Conservation (phyloP, 805 yeast genomes). For the Cephaloascus fragrans region DNA sequence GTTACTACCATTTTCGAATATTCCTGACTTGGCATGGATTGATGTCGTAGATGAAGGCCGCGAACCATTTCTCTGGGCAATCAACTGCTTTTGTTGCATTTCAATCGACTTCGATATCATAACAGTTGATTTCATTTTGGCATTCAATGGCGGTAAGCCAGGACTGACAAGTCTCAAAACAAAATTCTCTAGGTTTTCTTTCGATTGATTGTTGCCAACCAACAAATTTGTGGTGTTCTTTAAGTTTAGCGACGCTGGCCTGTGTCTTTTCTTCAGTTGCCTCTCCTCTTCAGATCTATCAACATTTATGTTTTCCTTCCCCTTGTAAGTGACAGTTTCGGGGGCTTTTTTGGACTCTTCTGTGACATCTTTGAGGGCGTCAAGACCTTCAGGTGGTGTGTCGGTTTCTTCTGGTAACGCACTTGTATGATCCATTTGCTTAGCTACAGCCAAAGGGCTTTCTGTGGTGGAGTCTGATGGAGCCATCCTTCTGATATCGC, state of each 20-base stretch:
- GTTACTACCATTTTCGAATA: no score
- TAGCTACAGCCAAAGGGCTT: no score
- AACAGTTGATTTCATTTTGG: slow-evolving; percentile 7
- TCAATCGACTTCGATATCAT: slow-evolving; percentile 11
- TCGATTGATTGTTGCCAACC: background rate
- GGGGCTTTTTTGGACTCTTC: no score
- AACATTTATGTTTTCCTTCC: background rate
- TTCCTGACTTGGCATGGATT: background rate
- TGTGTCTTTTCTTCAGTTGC: slow-evolving; percentile 11
- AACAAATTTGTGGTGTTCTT: slow-evolving; percentile 6
- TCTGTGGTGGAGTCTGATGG: no score
- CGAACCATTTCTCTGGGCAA: slow-evolving; percentile 9
- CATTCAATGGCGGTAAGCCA: slow-evolving; percentile 11
- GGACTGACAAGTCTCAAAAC: slow-evolving; percentile 14
- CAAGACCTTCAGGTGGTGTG: no score
- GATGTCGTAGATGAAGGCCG: background rate
- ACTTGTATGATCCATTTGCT: no score
- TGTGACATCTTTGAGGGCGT: no score
- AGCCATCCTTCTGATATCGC: no score
- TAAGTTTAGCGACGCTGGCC: slow-evolving; percentile 13
- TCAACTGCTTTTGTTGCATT: slow-evolving; percentile 10
- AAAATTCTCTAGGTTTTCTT: slow-evolving; percentile 8
- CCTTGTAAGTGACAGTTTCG: no score
- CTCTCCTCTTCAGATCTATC: background rate
- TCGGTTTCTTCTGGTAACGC: no score